Evolutionary conservation across 495 filamentous ascomycete genomes (phyloP).

Genomic region (Gamarada debralockiae): DNA sequence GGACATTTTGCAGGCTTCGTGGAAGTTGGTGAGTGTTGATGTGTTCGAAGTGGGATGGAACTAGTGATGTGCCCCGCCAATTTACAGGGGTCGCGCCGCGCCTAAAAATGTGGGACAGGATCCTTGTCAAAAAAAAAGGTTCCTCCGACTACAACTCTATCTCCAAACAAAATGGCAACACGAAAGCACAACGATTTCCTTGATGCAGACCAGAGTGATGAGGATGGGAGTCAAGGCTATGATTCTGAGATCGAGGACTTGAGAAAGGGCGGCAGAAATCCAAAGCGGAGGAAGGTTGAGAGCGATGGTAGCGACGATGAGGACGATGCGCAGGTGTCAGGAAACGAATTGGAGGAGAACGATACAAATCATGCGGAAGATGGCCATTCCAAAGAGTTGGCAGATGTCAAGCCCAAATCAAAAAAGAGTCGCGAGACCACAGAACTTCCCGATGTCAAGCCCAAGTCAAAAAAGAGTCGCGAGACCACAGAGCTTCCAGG

Average conservation of each 20-base stretch:
- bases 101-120: neutral
- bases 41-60: slow-evolving; percentile 16
- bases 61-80: slow-evolving; percentile 12
- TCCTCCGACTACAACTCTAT: slow-evolving; percentile 1
- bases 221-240: slow-evolving; percentile 54
- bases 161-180: slow-evolving; percentile 22
- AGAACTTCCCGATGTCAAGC: no score
- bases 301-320: slow-evolving; percentile 36
- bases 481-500: slow-evolving; percentile 36
- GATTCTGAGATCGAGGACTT: slow-evolving; percentile 66
- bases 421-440: neutral
- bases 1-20: slow-evolving; percentile 49
- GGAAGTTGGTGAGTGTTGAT: slow-evolving; percentile 7
- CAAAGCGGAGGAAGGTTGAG: slow-evolving; percentile 63
- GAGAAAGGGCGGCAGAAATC: slow-evolving; percentile 53
- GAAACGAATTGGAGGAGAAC: slow-evolving; percentile 23
- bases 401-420: neutral
- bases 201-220: slow-evolving; percentile 64
- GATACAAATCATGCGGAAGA: slow-evolving; percentile 23
- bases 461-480: slow-evolving; percentile 18
- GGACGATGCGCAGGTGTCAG: slow-evolving; percentile 36
- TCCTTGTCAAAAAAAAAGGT: neutral
- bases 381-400: slow-evolving; percentile 11
- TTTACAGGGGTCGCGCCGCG: slow-evolving; percentile 4
- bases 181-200: slow-evolving; percentile 70